A percentile compares a stretch with the other conserved stretches of the same genome.
phyloP scores from a whole-genome alignment of 1,139 yeast genomes.

The Scheffersomyces cryptocercus region DNA sequence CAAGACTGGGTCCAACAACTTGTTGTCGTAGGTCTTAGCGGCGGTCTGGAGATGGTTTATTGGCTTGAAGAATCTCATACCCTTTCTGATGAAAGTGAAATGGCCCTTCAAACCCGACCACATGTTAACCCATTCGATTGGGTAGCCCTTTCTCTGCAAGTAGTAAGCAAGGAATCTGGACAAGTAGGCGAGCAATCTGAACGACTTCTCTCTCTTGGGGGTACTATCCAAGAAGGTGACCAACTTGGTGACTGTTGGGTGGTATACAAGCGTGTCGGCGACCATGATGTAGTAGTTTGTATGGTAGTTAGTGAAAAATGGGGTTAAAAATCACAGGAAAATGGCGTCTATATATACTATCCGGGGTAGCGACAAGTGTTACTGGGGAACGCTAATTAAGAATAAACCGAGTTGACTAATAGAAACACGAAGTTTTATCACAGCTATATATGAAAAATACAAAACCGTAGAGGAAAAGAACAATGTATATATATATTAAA shows the following conservation, averaged over 20 bases:
- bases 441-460: too few relatives aligned
- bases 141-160: constrained; percentile 60
- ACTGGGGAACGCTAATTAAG: too few relatives aligned
- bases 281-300: constrained; percentile 44
- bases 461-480: too few relatives aligned
- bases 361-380: too few relatives aligned
- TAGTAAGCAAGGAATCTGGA: constrained; percentile 70
- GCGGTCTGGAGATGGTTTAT: constrained; percentile 73
- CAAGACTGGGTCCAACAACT: constrained; percentile 65
- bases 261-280: constrained; percentile 66
- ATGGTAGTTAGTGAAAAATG: too few relatives aligned
- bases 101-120: constrained; percentile 57
- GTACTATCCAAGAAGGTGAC: constrained; percentile 67
- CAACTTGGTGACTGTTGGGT: constrained; percentile 68
- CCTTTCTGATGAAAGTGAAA: constrained; percentile 74
- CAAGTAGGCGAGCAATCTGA: constrained; percentile 81
- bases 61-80: constrained; percentile 84
- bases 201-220: constrained; percentile 71
- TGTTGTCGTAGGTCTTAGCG: constrained; percentile 67
- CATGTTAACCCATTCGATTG: constrained; percentile 49
- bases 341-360: too few relatives aligned
- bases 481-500: too few relatives aligned
- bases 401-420: too few relatives aligned
- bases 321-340: too few relatives aligned
- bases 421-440: too few relatives aligned